Evolutionary conservation across 192 early-diverging fungal species (phyloP).

Genomic region (Gigaspora rosea): DNA sequence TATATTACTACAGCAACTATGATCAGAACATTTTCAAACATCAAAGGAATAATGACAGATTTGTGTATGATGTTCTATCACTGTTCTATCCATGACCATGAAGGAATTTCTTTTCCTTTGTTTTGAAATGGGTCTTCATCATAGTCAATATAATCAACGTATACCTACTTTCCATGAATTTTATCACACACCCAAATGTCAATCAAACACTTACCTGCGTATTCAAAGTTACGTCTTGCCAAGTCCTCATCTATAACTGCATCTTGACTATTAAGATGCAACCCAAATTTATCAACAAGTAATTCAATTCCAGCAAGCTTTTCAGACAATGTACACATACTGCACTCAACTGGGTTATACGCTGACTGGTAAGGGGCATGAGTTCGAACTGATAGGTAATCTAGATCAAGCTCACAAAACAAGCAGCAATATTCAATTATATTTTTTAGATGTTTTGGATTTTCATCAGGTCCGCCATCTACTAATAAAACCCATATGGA

Average conservation of each 20-base stretch:
- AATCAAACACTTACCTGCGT: not conserved
- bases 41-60: not conserved
- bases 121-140: not conserved
- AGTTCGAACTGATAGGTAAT: slow-evolving; percentile 1
- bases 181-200: not conserved
- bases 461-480: slow-evolving; percentile 6
- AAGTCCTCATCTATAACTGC: not conserved
- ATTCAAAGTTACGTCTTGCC: not conserved
- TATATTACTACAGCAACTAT: not conserved
- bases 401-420: not conserved
- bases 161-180: not conserved
- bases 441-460: slow-evolving; percentile 1
- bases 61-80: not conserved
- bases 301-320: not conserved
- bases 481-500: not conserved
- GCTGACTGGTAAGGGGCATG: not conserved
- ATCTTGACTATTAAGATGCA: not conserved
- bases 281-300: not conserved
- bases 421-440: not conserved
- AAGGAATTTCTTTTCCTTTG: not conserved
- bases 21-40: not conserved
- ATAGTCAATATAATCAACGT: not conserved
- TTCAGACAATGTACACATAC: not conserved
- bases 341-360: not conserved
- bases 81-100: not conserved